Evolutionary conservation across 2,329 filamentous ascomycete species (phyloP), one percentile per base, ranked within the genome.

Genomic region (Microsporum ferrugineum): DNA sequence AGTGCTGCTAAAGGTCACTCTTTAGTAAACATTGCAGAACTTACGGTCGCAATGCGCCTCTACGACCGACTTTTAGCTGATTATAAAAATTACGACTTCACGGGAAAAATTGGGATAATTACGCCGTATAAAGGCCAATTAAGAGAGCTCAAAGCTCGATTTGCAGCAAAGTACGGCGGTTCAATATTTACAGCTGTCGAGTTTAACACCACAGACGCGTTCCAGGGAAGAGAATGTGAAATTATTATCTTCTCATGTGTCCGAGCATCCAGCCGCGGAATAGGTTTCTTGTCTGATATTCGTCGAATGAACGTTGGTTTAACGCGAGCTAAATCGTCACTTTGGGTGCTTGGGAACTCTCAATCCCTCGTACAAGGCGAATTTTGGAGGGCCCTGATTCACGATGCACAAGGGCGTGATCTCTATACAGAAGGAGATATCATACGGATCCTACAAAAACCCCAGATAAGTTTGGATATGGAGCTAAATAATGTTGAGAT

Each of bases 171-270:
- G 49, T 97, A 88, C 69, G 91, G 92, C 39, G 83, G 88, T 2
- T 75, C 73, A 0, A 91, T 99, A 65, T 81, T 86, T 29, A 86
- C 88, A 36, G 82, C 82, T 23, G 88, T 99, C 65, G 95, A 99
- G 66, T 99, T 99, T 82, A 99, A 99, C 73, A 99, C 94, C 0
- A 99, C 94, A 0, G 94, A 99, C 76, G 95, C 94, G 17, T 99
- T 96, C 73, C 91, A 99, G 73, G 94, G 94, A 64, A 86, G 95
- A 66, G 94, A 99, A 75, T 94, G 91, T 69, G 94, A 99, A 71
- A 87, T 99, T 65, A 97, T 99, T 73, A 97, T 99, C 65, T 99
- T 99, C 78, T 97, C 94, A 45, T 99, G 95, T 73, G 94, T 99
- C 63, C 87, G 94, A 77, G 92, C 94, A 27, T 92, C 88, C 34